Percentiles rank a stretch among this genome's conserved stretches.
phyloP scores from a whole-genome alignment of 148 eudicot species.

The Nyssa sinensis region DNA sequence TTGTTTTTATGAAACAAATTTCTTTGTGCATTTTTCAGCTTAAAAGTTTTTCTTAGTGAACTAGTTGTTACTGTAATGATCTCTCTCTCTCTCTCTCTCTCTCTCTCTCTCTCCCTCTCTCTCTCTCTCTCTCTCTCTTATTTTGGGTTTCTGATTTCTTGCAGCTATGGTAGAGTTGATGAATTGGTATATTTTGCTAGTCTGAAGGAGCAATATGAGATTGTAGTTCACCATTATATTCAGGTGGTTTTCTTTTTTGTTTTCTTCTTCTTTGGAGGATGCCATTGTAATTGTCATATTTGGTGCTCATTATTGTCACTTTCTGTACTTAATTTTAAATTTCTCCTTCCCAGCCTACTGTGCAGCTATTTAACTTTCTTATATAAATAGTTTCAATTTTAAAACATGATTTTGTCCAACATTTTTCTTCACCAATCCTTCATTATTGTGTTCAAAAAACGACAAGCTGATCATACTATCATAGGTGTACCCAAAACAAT shows the following conservation, averaged over 20 bases:
- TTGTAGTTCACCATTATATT: slow-evolving; percentile 88
- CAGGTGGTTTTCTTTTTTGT: slow-evolving; percentile 53
- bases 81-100: not conserved
- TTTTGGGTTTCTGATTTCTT: slow-evolving; percentile 16
- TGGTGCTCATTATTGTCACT: not conserved
- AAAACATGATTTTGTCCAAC: not conserved
- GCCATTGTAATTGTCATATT: not conserved
- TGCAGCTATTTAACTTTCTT: not conserved
- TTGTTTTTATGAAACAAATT: no score
- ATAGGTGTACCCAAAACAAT: no score
- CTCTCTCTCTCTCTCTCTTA: no score
- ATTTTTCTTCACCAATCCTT: no score
- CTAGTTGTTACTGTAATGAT: not conserved
- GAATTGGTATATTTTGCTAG: slow-evolving; percentile 94
- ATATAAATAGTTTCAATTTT: not conserved
- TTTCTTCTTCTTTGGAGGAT: not conserved
- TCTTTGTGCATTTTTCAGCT: no score
- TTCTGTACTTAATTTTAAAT: not conserved
- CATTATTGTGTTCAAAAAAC: no score
- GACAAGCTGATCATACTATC: no score
- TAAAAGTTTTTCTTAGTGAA: no score
- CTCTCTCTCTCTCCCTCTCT: not conserved
- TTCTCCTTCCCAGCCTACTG: not conserved
- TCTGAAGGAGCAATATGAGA: slow-evolving; percentile 86
- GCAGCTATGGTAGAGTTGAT: slow-evolving; percentile 96